These are phyloP conservation scores for Cyanidioschyzon merolae DNA, from an alignment of 23 red algal species.

Conservation along the genomic window DNA sequence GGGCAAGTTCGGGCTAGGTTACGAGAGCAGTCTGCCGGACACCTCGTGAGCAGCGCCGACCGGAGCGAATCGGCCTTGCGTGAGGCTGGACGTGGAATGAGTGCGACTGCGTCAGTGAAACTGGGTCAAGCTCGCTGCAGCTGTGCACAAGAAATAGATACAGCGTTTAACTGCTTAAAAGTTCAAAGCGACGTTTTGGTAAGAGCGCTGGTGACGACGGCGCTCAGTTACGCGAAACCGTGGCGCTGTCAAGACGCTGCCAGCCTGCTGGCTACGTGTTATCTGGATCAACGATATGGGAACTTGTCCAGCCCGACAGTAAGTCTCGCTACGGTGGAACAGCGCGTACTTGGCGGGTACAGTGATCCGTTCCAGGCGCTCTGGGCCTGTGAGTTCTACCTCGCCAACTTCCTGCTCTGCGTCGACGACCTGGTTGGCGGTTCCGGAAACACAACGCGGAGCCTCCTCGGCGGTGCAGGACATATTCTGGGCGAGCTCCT, in stretches of 20 bases:
- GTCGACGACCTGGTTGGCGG: not conserved
- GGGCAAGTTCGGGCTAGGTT: not conserved
- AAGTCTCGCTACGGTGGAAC: not conserved
- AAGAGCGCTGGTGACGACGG: not conserved
- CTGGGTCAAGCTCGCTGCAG: not conserved
- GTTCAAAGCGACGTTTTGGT: conserved; percentile 9
- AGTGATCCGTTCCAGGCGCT: conserved; percentile 13
- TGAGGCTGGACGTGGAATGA: no score
- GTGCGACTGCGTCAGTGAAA: not conserved
- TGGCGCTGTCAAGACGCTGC: conserved; percentile 6
- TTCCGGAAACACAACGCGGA: not conserved
- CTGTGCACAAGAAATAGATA: not conserved
- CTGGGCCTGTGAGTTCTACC: conserved; percentile 17
- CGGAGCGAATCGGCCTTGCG: no score
- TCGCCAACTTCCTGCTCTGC: not conserved
- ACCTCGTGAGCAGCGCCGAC: not conserved
- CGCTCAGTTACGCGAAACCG: not conserved
- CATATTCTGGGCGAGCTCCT: not conserved
- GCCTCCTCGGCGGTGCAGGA: conserved; percentile 5
- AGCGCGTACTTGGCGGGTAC: not conserved
- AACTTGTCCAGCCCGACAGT: not conserved
- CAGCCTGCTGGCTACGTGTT: conserved; percentile 7
- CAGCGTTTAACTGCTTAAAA: not conserved
- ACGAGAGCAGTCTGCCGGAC: not conserved
- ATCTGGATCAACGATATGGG: not conserved